Conservation (phyloP, 768 basidiomycete genomes). For the Lactifluus echinatus region DNA sequence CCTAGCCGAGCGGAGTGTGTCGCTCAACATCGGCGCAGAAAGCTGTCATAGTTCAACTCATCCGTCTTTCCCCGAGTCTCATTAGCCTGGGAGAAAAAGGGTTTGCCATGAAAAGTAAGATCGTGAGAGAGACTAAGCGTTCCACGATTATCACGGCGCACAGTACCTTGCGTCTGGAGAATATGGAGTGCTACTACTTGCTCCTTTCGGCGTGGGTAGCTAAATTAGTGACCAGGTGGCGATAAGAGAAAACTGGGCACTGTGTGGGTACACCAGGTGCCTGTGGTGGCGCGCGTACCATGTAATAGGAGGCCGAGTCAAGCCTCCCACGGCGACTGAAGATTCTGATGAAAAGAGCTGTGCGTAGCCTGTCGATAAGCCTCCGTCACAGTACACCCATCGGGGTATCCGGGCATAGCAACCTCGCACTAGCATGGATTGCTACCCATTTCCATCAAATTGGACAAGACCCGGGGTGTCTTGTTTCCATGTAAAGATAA, state of each 20-base stretch:
- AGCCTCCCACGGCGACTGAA: neutral
- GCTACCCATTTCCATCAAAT: no score
- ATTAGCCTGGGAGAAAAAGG: neutral
- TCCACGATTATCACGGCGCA: neutral
- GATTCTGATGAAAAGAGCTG: neutral
- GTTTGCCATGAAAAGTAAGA: neutral
- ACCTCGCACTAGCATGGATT: no score
- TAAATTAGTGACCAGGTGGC: neutral
- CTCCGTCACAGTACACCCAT: neutral
- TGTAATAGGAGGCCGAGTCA: neutral
- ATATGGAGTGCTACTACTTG: no score
- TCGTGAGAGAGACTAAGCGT: neutral
- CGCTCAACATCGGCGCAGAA: no score
- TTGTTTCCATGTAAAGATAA: neutral
- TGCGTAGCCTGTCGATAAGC: neutral
- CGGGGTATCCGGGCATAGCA: neutral
- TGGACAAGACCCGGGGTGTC: no score
- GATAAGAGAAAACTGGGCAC: neutral
- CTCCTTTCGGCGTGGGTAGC: no score
- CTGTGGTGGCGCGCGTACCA: neutral
- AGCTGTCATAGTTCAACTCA: neutral
- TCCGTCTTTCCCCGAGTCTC: neutral
- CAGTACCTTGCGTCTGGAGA: no score
- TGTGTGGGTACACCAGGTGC: neutral
- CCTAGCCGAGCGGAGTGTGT: neutral